Evolutionary conservation across 257 asterid genomes (phyloP).

Genomic region (Solanum medicagineum): DNA sequence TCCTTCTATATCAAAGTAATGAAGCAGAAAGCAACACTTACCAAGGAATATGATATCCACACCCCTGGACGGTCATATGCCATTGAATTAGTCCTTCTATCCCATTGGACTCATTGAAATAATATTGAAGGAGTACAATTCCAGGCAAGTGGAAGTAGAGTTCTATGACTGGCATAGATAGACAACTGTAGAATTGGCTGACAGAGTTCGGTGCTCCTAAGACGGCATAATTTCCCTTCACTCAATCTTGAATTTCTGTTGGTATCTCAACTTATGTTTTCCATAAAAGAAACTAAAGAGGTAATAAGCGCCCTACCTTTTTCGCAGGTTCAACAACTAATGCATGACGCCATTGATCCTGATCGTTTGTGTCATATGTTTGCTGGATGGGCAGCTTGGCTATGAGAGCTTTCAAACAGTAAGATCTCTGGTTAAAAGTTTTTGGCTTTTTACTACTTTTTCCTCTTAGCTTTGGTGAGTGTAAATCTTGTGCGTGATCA

Average conservation of each 20-base stretch:
- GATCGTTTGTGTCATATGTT: slow-evolving; percentile 89
- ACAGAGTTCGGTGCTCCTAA: not conserved
- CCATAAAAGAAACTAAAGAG: not conserved
- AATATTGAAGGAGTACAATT: not conserved
- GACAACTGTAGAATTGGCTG: not conserved
- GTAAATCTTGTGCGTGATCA: not conserved
- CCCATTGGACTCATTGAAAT: no score
- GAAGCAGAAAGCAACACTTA: slow-evolving; percentile 4
- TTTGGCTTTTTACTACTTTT: not conserved
- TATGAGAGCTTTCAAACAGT: slow-evolving; percentile 22
- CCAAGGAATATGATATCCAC: no score
- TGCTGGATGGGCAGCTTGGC: slow-evolving; percentile 99
- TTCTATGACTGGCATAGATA: not conserved
- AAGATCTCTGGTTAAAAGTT: not conserved
- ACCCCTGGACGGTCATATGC: no score
- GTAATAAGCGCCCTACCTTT: not conserved
- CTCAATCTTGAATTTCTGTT: not conserved
- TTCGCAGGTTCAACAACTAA: slow-evolving; percentile 81
- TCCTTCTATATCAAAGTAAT: not conserved
- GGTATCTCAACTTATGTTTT: not conserved
- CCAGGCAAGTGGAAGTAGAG: not conserved
- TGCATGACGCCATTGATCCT: slow-evolving; percentile 90
- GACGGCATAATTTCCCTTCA: not conserved
- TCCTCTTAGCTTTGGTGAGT: not conserved
- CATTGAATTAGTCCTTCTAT: no score